Percentiles rank a stretch among this genome's conserved stretches.
Evolutionary conservation across 208 protist genomes (phyloP).

Genomic region (Acanthamoeba lenticulata): DNA sequence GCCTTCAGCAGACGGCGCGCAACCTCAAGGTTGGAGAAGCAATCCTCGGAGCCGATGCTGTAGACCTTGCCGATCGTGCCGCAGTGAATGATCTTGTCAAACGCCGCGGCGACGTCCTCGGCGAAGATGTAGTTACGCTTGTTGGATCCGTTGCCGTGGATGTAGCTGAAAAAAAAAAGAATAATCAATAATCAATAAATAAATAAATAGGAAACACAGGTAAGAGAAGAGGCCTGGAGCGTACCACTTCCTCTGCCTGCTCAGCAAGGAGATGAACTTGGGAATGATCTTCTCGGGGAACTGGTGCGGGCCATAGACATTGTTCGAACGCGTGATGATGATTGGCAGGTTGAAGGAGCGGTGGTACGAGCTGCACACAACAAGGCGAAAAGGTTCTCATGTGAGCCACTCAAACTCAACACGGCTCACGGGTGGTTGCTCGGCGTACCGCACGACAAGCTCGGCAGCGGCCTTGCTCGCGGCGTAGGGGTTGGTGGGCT

Average conservation of each 20-base stretch:
- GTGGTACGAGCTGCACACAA: constrained; percentile 88
- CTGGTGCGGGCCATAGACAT: constrained; percentile 92
- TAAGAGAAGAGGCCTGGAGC: constrained; percentile 58
- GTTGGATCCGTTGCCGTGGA: constrained; percentile 79
- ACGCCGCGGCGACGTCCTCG: constrained; percentile 86
- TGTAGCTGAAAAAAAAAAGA: constrained; percentile 40
- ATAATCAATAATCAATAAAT: not conserved
- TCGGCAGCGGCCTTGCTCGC: constrained; percentile 85
- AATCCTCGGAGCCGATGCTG: not conserved
- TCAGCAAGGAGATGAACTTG: constrained; percentile 86
- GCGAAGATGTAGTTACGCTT: constrained; percentile 85
- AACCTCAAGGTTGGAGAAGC: constrained; percentile 32
- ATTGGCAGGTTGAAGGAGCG: constrained; percentile 93
- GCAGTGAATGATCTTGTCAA: constrained; percentile 86
- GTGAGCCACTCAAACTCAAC: not conserved
- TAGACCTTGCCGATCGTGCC: constrained; percentile 81
- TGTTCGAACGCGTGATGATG: constrained; percentile 96
- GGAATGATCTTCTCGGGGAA: constrained; percentile 92
- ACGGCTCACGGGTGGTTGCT: constrained; percentile 16
- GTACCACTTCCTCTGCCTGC: constrained; percentile 82
- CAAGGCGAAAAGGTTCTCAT: constrained; percentile 74
- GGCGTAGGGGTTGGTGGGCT: constrained; percentile 96
- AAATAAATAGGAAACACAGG: constrained; percentile 53
- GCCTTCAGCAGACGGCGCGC: constrained; percentile 73
- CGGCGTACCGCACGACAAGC: constrained; percentile 70